phyloP scores from a whole-genome alignment of 441 rosid species.

The Croton setiger region DNA sequence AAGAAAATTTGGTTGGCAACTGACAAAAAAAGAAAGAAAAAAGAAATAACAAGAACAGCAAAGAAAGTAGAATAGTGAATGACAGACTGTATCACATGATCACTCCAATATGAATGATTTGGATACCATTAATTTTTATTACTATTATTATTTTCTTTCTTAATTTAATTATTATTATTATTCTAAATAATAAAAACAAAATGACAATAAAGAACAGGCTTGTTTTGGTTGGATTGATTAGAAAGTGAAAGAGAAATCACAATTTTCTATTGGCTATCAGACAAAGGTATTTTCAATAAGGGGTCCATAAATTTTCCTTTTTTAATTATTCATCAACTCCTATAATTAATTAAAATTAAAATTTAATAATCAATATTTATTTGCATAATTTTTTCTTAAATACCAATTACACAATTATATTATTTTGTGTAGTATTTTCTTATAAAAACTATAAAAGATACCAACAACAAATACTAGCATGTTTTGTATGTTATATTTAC shows the following conservation, averaged over 20 bases:
- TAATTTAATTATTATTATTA: neutral
- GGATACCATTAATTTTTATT: slow-evolving; percentile 8
- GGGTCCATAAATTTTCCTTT: neutral
- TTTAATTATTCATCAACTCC: too few relatives aligned
- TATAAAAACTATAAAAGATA: too few relatives aligned
- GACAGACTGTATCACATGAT: slow-evolving; percentile 30
- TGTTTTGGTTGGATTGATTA: slow-evolving; percentile 6
- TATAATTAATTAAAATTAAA: too few relatives aligned
- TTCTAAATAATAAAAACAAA: neutral
- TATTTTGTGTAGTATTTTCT: too few relatives aligned
- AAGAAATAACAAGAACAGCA: neutral
- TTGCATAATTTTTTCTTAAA: too few relatives aligned
- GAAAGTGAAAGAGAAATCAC: neutral
- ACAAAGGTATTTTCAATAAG: neutral
- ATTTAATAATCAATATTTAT: too few relatives aligned
- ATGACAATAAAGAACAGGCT: slow-evolving; percentile 1
- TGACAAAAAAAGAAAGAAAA: neutral
- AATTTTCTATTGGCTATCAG: slow-evolving; percentile 4
- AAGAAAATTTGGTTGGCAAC: slow-evolving; percentile 2
- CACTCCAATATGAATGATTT: slow-evolving; percentile 19
- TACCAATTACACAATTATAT: too few relatives aligned
- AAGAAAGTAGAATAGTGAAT: neutral
- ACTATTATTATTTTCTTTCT: neutral
- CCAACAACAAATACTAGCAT: too few relatives aligned
- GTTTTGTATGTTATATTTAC: too few relatives aligned